Evolutionary conservation across 106 monocot genomes (phyloP).

Genomic region (Dendrobium catenatum): DNA sequence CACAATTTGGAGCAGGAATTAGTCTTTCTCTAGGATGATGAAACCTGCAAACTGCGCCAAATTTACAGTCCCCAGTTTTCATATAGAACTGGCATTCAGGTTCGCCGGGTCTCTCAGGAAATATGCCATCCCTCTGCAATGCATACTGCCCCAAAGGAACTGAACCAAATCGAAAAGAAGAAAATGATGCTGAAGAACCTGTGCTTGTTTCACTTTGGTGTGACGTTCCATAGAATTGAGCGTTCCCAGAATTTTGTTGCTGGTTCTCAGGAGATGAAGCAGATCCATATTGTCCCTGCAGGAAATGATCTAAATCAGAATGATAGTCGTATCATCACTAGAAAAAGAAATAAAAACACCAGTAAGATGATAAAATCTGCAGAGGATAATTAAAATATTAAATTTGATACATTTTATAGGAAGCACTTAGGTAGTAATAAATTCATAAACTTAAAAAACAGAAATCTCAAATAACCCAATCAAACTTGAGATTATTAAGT

Average conservation of each 20-base stretch:
- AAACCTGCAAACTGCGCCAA: slow-evolving; percentile 86
- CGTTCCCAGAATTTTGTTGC: slow-evolving; percentile 33
- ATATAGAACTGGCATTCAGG: slow-evolving; percentile 96
- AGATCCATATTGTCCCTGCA: slow-evolving; percentile 73
- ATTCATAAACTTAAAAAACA: not conserved
- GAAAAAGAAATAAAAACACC: not conserved
- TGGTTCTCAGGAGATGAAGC: slow-evolving; percentile 65
- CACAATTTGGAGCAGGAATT: slow-evolving; percentile 83
- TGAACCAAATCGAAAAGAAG: slow-evolving; percentile 57
- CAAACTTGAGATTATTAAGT: not conserved
- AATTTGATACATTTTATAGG: not conserved
- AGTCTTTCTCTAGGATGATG: slow-evolving; percentile 89
- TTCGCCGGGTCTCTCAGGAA: slow-evolving; percentile 92
- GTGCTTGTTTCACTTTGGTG: slow-evolving; percentile 46
- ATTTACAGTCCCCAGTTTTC: slow-evolving; percentile 99
- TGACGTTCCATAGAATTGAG: slow-evolving; percentile 45
- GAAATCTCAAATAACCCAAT: not conserved
- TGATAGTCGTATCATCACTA: not conserved
- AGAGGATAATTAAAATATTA: not conserved
- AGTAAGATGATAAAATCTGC: not conserved
- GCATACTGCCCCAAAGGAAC: slow-evolving; percentile 55
- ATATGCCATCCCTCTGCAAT: slow-evolving; percentile 63
- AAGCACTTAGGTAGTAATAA: not conserved
- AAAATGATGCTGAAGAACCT: slow-evolving; percentile 47
- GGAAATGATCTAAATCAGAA: not conserved